These are phyloP conservation scores for Syzygium aromaticum DNA, from an alignment of 345 rosid genomes.

Conservation along the genomic window DNA sequence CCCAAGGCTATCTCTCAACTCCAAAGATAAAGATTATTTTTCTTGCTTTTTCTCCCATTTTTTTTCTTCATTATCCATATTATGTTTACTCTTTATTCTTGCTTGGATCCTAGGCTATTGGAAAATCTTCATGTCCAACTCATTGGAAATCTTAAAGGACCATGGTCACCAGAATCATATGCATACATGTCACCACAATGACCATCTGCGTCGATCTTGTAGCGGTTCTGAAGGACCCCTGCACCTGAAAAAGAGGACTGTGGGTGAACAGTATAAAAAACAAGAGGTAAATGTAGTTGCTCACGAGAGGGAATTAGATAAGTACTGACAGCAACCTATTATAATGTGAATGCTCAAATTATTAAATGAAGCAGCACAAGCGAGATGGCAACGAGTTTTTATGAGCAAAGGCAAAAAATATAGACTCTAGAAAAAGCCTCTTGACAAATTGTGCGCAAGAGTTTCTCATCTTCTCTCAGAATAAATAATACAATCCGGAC, in stretches of 20 bases:
- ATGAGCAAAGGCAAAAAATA: not conserved
- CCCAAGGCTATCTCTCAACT: not conserved
- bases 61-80: not conserved
- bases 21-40: not conserved
- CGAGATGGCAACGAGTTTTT: not conserved
- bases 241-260: conserved; percentile 26
- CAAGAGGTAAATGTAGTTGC: not conserved
- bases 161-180: not conserved
- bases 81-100: not conserved
- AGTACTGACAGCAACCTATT: not conserved
- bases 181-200: conserved; percentile 54
- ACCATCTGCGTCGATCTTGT: conserved; percentile 52
- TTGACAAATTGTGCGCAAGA: not conserved
- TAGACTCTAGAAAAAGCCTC: not conserved
- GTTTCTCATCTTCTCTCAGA: not conserved
- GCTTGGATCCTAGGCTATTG: not conserved
- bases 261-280: not conserved
- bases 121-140: not conserved
- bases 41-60: not conserved
- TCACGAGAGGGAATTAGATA: not conserved
- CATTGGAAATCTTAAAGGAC: not conserved
- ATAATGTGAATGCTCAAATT: not conserved
- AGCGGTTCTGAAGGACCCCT: conserved; percentile 52
- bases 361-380: not conserved
- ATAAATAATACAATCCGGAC: not conserved